These are phyloP conservation scores for Dryas alaskensis DNA, from an alignment of 306 rosid species.

Conservation along the genomic window DNA sequence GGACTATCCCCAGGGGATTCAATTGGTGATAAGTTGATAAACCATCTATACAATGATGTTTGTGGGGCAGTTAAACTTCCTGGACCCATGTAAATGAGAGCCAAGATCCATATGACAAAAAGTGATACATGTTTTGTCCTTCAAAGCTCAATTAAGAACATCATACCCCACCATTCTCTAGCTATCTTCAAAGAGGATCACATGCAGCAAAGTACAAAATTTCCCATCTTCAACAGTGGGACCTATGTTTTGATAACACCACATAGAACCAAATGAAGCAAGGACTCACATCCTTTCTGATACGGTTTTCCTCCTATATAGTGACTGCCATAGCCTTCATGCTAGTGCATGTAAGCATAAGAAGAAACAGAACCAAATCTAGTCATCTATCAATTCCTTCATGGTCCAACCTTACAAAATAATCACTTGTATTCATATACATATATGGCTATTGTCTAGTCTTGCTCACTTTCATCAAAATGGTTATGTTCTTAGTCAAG, in stretches of 20 bases:
- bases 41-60: not conserved
- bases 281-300: too few species aligned
- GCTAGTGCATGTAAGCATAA: not conserved
- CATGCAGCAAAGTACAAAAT: not conserved
- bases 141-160: not conserved
- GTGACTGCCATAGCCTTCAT: not conserved
- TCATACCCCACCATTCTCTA: not conserved
- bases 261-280: too few species aligned
- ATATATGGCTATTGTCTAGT: not conserved
- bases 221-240: not conserved
- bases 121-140: too few species aligned
- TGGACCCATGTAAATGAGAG: constrained; percentile 2
- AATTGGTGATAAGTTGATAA: not conserved
- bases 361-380: not conserved
- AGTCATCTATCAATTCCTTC: not conserved
- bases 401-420: not conserved
- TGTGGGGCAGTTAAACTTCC: not conserved
- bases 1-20: too few species aligned
- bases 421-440: not conserved
- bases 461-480: not conserved
- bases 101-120: not conserved
- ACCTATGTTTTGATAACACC: too few species aligned
- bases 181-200: not conserved
- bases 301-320: too few species aligned
- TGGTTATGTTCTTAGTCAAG: not conserved